A percentile compares a stretch with the other conserved stretches of the same genome.
Evolutionary conservation across 2,329 filamentous ascomycete genomes (phyloP).

Genomic region (Nemania abortiva): DNA sequence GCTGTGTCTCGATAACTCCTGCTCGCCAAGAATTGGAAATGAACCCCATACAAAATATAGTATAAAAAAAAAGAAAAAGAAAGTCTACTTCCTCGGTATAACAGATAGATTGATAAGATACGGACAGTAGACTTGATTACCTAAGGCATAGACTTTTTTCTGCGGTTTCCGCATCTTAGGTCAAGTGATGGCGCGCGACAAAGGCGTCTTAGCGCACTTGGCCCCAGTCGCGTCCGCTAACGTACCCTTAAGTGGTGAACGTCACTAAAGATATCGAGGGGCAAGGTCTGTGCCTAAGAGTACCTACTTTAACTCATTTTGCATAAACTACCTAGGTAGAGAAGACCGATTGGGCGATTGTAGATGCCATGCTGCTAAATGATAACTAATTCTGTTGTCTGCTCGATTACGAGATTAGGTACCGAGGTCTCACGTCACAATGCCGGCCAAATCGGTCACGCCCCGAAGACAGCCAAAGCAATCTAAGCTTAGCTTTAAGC

Average conservation of each 20-base stretch:
- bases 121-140: background rate
- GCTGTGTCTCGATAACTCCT: too few species aligned
- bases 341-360: background rate
- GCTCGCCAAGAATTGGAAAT: too few species aligned
- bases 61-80: too few species aligned
- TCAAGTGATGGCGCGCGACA: constrained; percentile 48
- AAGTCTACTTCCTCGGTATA: too few species aligned
- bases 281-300: constrained; percentile 34
- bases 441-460: constrained; percentile 44
- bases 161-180: constrained; percentile 13
- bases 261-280: constrained; percentile 45
- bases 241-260: constrained; percentile 25
- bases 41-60: too few species aligned
- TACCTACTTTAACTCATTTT: background rate
- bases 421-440: constrained; percentile 21
- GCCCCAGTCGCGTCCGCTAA: constrained; percentile 42
- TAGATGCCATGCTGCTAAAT: background rate
- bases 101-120: too few species aligned
- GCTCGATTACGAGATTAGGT: background rate
- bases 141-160: background rate
- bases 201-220: constrained; percentile 24
- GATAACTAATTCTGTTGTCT: background rate
- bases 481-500: constrained; percentile 50
- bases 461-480: constrained; percentile 45
- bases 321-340: too few species aligned